phyloP scores from a whole-genome alignment of 1,284 basidiomycete species.

The Microbotryum violaceum region DNA sequence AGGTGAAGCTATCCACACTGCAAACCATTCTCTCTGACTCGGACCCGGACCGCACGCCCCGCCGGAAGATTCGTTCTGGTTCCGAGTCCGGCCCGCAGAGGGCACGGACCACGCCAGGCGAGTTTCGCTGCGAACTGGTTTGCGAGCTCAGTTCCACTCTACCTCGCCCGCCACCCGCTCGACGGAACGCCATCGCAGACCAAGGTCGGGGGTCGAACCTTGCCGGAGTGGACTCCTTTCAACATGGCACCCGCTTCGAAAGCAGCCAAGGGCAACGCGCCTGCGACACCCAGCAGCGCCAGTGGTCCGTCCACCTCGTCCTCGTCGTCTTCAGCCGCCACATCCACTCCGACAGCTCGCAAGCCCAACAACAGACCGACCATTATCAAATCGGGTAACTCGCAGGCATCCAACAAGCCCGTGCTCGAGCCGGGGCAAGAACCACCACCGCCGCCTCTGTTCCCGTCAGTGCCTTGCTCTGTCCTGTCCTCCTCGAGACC shows the following conservation, averaged over 20 bases:
- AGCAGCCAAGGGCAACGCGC: constrained; percentile 1
- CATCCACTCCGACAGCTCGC: neutral
- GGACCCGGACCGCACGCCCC: too few relatives aligned
- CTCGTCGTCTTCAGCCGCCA: neutral
- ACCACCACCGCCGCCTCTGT: constrained; percentile 50
- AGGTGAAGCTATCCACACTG: too few relatives aligned
- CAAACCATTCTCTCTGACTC: too few relatives aligned
- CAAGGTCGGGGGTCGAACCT: too few relatives aligned
- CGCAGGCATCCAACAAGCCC: constrained; percentile 59
- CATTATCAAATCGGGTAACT: constrained; percentile 76
- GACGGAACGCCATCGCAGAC: too few relatives aligned
- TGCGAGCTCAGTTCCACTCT: too few relatives aligned
- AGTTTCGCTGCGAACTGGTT: too few relatives aligned
- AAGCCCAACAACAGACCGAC: constrained; percentile 28
- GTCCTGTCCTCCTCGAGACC: neutral
- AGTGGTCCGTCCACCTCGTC: neutral
- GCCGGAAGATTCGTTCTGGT: too few relatives aligned
- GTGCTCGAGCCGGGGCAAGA: constrained; percentile 33
- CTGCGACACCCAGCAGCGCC: neutral
- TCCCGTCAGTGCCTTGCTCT: constrained; percentile 43
- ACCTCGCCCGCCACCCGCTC: too few relatives aligned
- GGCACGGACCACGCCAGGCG: too few relatives aligned
- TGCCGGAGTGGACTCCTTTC: too few relatives aligned
- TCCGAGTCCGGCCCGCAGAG: too few relatives aligned
- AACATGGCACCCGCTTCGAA: neutral